phyloP scores from a whole-genome alignment of 2,329 filamentous ascomycete genomes.

The Colletotrichum sidae region DNA sequence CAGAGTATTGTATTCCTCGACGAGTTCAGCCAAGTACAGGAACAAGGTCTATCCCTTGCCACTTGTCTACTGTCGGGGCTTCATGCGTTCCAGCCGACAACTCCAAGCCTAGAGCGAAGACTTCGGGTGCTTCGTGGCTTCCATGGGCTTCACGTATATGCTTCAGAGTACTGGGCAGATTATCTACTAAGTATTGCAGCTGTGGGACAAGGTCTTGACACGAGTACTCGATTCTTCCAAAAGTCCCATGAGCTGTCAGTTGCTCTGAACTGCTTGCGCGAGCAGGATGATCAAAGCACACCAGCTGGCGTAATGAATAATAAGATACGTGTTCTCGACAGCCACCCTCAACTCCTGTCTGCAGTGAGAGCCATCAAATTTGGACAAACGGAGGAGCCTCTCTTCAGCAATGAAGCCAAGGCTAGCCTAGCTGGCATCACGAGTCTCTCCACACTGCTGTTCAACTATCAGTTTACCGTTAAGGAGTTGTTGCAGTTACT shows the following conservation, averaged over 20 bases:
- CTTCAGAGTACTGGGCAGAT: not conserved
- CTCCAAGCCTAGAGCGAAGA: not conserved
- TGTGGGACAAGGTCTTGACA: not conserved
- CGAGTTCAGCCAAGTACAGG: not conserved
- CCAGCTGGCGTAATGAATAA: accelerated
- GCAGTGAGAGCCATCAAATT: not conserved
- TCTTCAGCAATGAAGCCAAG: not conserved
- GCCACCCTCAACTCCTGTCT: not conserved
- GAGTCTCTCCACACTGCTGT: not conserved
- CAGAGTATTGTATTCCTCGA: not conserved
- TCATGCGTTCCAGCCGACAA: not conserved
- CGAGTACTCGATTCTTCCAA: not conserved
- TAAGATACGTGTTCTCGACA: not conserved
- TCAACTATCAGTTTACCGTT: not conserved
- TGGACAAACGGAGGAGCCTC: not conserved
- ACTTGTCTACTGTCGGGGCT: not conserved
- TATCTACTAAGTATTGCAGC: not conserved
- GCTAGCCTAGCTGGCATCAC: not conserved
- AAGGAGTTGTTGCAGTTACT: not conserved
- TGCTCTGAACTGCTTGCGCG: not conserved
- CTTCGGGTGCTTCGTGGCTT: not conserved
- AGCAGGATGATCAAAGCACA: not conserved
- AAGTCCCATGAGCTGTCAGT: not conserved
- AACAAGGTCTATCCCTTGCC: not conserved
- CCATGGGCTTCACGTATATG: not conserved